Evolutionary conservation across 1,139 yeast genomes (phyloP), one percentile per base, ranked within the genome.

Genomic region (Blastobotrys ciferrii): DNA sequence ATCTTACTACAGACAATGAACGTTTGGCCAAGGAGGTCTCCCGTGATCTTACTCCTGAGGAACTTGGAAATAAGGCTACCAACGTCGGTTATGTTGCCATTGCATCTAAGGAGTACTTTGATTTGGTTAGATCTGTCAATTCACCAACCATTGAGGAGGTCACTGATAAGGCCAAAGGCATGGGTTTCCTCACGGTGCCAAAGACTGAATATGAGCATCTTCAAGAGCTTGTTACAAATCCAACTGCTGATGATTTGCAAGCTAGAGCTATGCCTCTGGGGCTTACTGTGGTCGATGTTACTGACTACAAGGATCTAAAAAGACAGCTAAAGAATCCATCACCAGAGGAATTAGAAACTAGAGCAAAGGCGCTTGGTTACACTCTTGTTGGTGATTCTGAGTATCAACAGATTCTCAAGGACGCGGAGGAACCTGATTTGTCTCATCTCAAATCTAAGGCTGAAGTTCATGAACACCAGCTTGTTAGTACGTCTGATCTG

Each of bases 391-490:
- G 46, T 19, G 50, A 46, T 6, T 42, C 32, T 6, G 71, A 68
- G 6, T 65, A 66, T 49, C 56, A 63, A 2, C 59, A 58, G 5
- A 57, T 72, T 42, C 32, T 52, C 38, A 50, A 48, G 9, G 61
- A 61, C 38, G 68, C 71, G 2, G 57, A 64, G 25, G 56, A 63
- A 2, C 78, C 78, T 20, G 47, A 66, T 1, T 32, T 65, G n/a
- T 62, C 63, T 0, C 68, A 69, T 42, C 54, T 77, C 15, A 46
- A 48, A n/a, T 56, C 62, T 3, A 71, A 69, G 53, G 75, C 75
- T 1, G 18, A 32, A 56, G 38, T 20, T 14, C 46, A 47, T 23
- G 58, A 57, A 7, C 42, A 56, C 32, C 52, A 57, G n/a, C 53
- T 65, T 3, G 46, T 69, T 32, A 52, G 60, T 7, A 48, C 49